Evolutionary conservation across 257 asterid genomes (phyloP), one percentile per base, ranked within the genome.

Genomic region (Hygrophila difformis): DNA sequence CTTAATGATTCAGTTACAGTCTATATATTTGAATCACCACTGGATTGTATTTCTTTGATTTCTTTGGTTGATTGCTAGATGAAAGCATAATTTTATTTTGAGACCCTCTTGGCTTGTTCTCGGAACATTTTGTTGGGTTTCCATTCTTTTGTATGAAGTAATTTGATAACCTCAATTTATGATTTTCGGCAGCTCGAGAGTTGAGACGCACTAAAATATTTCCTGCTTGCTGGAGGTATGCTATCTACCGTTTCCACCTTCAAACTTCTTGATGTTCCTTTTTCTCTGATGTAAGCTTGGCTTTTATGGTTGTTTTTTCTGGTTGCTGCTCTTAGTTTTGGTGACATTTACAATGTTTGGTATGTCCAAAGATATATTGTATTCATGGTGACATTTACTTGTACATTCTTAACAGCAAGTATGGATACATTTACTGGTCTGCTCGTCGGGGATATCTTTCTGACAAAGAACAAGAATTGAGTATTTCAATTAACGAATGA

Each of bases 311-410:
- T 41, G 66, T 40, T 59, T 47, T 20, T 61, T 54, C 79, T 79
- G 99, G 85, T 83, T 68, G 99, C 97, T 63, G 79, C 93, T 49
- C 92, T 91, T 49, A 86, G 45, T 57, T 86, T 86, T 63, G 99
- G 97, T 49, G 95, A 86, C 37, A 80, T 72, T 63, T 91, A 91
- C 53, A 65, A 91, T 56, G 18, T 61, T 64, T 97, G 86, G 57
- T 91, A 74, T 57, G 82, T 71, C 51, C 78, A 74, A 56, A 76
- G 74, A 87, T 91, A 91, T 72, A 61, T 56, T 39, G 59, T 80
- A 56, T 82, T 91, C 75, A 69, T 86, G 77, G 75, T 62, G 67
- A 96, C 82, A 49, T 60, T 91, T n/a, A n/a, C n/a, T n/a, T n/a
- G n/a, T n/a, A n/a, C n/a, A n/a, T n/a, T n/a, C n/a, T n/a, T n/a